Conservation (phyloP, 2,329 filamentous ascomycete genomes). For the Nothophaeocryptopus gaeumannii region DNA sequence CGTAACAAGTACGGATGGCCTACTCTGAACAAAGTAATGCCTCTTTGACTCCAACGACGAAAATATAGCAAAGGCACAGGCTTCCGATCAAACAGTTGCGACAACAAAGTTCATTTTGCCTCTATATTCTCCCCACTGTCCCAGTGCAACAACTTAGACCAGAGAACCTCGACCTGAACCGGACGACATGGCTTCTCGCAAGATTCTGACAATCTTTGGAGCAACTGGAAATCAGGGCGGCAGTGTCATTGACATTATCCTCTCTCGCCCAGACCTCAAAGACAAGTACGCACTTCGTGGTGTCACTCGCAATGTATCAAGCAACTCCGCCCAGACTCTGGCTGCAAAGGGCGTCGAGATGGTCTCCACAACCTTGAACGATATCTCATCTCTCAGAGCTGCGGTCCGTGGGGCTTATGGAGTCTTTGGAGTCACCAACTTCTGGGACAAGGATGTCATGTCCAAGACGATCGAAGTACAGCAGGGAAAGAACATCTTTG, state of each 20-base stretch:
- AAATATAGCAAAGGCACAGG: too few relatives aligned
- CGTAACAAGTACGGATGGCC: too few relatives aligned
- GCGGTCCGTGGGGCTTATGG: slow-evolving; percentile 48
- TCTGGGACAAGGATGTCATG: slow-evolving; percentile 39
- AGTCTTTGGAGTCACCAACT: slow-evolving; percentile 55
- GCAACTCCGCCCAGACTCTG: slow-evolving; percentile 46
- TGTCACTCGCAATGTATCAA: slow-evolving; percentile 52
- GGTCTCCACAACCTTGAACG: slow-evolving; percentile 52
- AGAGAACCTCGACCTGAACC: too few relatives aligned
- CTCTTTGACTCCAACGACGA: too few relatives aligned
- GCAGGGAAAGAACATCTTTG: slow-evolving; percentile 36
- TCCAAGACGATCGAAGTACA: slow-evolving; percentile 31
- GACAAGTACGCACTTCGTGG: slow-evolving; percentile 53
- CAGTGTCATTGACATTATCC: slow-evolving; percentile 49
- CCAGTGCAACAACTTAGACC: too few relatives aligned
- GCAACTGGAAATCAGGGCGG: slow-evolving; percentile 61
- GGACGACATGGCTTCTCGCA: slow-evolving; percentile 26
- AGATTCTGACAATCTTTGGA: slow-evolving; percentile 56
- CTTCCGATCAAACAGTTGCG: too few relatives aligned
- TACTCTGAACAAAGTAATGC: too few relatives aligned
- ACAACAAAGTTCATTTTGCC: too few relatives aligned
- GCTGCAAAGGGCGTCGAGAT: slow-evolving; percentile 50
- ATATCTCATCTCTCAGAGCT: slow-evolving; percentile 43
- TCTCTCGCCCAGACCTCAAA: slow-evolving; percentile 44
- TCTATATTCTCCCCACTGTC: too few relatives aligned